Percentiles rank a stretch among this genome's conserved stretches.
Evolutionary conservation across 306 rosid species (phyloP).

Genomic region (Inga leiocalycina): DNA sequence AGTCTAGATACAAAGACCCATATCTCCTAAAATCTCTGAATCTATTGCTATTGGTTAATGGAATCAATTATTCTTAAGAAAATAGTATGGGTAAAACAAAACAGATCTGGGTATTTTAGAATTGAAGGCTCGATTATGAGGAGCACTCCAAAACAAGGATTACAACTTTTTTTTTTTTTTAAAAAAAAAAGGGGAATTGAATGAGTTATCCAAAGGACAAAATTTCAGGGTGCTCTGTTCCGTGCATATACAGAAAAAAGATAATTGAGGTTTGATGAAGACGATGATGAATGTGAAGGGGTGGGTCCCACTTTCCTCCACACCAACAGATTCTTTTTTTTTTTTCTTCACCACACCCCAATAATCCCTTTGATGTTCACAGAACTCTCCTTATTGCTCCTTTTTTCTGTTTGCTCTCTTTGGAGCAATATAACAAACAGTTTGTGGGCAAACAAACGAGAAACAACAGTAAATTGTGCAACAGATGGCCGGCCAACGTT

Average conservation of each 20-base stretch:
- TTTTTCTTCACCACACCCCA: conserved; percentile 58
- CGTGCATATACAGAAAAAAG: conserved; percentile 22
- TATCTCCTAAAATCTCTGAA: conserved; percentile 28
- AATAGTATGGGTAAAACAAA: conserved; percentile 25
- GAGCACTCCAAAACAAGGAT: conserved; percentile 46
- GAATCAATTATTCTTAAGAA: conserved; percentile 11
- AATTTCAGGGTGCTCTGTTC: conserved; percentile 20
- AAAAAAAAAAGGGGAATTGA: conserved; percentile 14
- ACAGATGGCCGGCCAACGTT: conserved; percentile 46
- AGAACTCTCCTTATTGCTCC: conserved; percentile 23
- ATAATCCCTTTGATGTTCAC: conserved; percentile 45
- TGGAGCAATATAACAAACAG: conserved; percentile 45
- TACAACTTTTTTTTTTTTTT: no score
- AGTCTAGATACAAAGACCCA: conserved; percentile 74
- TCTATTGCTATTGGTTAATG: conserved; percentile 19
- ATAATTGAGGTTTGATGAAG: conserved; percentile 50
- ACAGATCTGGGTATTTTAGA: conserved; percentile 53
- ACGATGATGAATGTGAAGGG: conserved; percentile 50
- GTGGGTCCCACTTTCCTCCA: conserved; percentile 41
- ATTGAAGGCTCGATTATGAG: conserved; percentile 33
- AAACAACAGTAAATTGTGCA: conserved; percentile 30
- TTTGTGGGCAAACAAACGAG: conserved; percentile 35
- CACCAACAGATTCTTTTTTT: conserved; percentile 52
- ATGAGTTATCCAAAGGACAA: conserved; percentile 37
- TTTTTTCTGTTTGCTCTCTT: conserved; percentile 12